Evolutionary conservation across 139 green algal genomes (phyloP), one percentile per base, ranked within the genome.

Genomic region (Tetraselmis chui): DNA sequence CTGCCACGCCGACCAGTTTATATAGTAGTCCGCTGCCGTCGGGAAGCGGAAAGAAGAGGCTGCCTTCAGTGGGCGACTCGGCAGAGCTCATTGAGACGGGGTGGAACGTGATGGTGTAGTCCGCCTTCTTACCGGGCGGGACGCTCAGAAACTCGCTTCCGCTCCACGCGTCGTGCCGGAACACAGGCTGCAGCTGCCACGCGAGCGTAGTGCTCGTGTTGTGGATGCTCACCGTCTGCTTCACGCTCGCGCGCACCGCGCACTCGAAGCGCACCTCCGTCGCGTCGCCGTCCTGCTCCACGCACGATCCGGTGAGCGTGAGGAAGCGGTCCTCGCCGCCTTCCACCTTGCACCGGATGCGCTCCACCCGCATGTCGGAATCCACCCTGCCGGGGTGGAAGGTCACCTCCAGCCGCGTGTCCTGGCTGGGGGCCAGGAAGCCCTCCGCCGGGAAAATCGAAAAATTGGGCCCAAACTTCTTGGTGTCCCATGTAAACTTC

Each of bases 11-110:
- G 32, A 79, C 23, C 28, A 94, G 86, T 30, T 85, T 83, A 88
- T 94, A 93, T 81, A 95, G 84, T 79, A 94, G 84, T 0, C 87
- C 92, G 2, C 86, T 91, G 77, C 93, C 93, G 78, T 97, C 92
- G 23, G 91, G 93, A 28, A 95, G 90, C 67, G 92, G 91, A 85
- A 97, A 94, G 86, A 96, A 96, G 18, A 95, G 86, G 25, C 83
- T 89, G 76, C 91, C 92, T 58, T 92, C 87, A 79, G 95, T 91
- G 24, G 88, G 88, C 59, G 83, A 81, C 22, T 87, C 87, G 1
- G 82, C 67, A 0, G 81, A 81, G 75, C 89, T 87, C 92, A 95
- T 95, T 28, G 88, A 84, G 28, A 94, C 80, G 1, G 93, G 93
- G 24, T 82, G 82, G 88, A 92, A 97, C 23, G 88, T 91, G 77